These are phyloP conservation scores for Calonectria hongkongensis DNA, from an alignment of 2,329 filamentous ascomycete genomes.

Conservation along the genomic window DNA sequence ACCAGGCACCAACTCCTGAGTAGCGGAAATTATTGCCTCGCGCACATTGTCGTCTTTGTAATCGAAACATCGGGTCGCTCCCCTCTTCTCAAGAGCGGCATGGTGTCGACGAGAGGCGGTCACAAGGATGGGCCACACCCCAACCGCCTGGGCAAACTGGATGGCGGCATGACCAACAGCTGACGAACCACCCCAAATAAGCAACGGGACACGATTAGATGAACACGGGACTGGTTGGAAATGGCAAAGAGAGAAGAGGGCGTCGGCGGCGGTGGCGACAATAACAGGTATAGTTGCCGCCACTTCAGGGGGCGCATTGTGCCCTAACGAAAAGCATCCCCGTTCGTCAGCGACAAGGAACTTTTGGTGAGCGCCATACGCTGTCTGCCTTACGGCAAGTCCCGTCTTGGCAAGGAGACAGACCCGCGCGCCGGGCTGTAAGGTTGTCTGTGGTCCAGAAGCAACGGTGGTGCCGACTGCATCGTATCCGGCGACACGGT, in stretches of 20 bases:
- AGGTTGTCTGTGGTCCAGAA: neutral
- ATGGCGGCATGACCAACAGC: neutral
- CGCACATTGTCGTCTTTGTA: neutral
- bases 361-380: neutral
- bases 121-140: conserved; percentile 1
- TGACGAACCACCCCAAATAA: conserved; percentile 1
- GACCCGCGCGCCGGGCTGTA: neutral
- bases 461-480: conserved; percentile 1
- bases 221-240: neutral
- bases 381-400: neutral
- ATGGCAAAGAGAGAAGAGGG: neutral
- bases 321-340: neutral
- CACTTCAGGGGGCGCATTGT: neutral
- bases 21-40: neutral
- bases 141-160: neutral
- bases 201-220: neutral
- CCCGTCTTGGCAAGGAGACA: neutral
- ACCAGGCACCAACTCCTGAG: neutral
- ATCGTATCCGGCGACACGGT: conserved; percentile 7
- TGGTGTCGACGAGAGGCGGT: neutral
- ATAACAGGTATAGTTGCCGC: conserved; percentile 1
- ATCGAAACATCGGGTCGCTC: neutral
- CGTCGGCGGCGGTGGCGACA: neutral
- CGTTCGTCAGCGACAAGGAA: neutral
- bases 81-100: neutral